A percentile compares a stretch with the other conserved stretches of the same genome.
Conservation (phyloP, 164 flowering plant genomes). For the Macadamia tetraphylla region DNA sequence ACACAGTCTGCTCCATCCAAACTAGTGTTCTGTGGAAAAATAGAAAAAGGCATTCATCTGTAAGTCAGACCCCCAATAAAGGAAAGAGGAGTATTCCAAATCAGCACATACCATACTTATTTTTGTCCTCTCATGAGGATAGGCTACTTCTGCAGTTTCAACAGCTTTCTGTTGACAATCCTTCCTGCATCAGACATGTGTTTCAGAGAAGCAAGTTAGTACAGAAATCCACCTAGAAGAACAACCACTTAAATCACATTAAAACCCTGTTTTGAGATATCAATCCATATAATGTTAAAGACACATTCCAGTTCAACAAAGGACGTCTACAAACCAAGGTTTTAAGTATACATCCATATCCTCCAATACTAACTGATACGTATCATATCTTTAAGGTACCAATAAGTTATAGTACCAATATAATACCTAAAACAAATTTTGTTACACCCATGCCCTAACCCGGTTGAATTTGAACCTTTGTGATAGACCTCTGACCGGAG, state of each 20-base stretch:
- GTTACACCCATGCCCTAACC: too few species aligned
- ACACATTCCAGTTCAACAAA: not conserved
- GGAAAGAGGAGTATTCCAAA: not conserved
- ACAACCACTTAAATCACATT: too few species aligned
- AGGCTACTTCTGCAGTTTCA: conserved; percentile 22
- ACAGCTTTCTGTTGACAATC: conserved; percentile 25
- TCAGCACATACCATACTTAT: conserved; percentile 34
- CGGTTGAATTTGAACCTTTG: too few species aligned
- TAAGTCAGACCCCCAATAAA: too few species aligned
- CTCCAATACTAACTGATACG: too few species aligned
- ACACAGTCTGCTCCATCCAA: conserved; percentile 19
- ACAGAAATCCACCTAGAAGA: too few species aligned
- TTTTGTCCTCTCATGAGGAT: conserved; percentile 25
- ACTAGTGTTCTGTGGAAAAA: conserved; percentile 10
- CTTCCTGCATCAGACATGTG: conserved; percentile 30
- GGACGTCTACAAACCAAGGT: not conserved
- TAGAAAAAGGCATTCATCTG: not conserved
- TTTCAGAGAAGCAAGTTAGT: not conserved
- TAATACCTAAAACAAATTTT: too few species aligned
- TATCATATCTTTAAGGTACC: too few species aligned
- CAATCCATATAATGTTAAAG: not conserved
- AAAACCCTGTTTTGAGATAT: not conserved
- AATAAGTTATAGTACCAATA: too few species aligned
- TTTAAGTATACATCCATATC: too few species aligned
- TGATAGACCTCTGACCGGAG: too few species aligned